Evolutionary conservation across 1,139 yeast genomes (phyloP).

Genomic region (Yamadazyma friedrichii): DNA sequence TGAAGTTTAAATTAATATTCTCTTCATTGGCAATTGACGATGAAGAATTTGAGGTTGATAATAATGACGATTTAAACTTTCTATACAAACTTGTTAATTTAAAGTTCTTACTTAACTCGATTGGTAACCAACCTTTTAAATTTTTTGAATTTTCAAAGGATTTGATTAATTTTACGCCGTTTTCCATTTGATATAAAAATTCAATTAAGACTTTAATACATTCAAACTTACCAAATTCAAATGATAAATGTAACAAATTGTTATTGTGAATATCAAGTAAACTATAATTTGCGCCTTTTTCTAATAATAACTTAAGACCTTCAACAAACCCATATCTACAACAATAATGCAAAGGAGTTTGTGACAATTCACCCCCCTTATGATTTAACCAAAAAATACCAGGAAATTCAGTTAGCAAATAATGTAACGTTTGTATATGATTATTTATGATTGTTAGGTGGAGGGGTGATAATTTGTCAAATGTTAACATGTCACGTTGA

Average conservation of each 20-base stretch:
- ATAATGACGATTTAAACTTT: conserved; percentile 15
- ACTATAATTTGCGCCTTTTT: conserved; percentile 76
- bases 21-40: not conserved
- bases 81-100: conserved; percentile 35
- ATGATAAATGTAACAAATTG: conserved; percentile 77
- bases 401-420: conserved; percentile 79
- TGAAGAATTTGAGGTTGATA: conserved; percentile 4
- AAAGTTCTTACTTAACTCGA: conserved; percentile 39
- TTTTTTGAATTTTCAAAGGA: conserved; percentile 40
- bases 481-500: conserved; percentile 47
- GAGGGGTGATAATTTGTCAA: conserved; percentile 68
- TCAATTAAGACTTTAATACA: conserved; percentile 61
- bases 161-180: conserved; percentile 28
- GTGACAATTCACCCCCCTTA: conserved; percentile 49
- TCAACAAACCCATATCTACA: conserved; percentile 66
- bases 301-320: conserved; percentile 68
- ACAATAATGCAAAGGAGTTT: conserved; percentile 76
- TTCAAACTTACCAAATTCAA: conserved; percentile 69
- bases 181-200: conserved; percentile 20
- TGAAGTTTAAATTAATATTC: too few relatives aligned
- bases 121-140: conserved; percentile 67
- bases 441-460: conserved; percentile 67
- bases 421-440: conserved; percentile 79
- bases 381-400: conserved; percentile 57
- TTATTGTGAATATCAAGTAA: conserved; percentile 64